Base-by-base conservation (phyloP, 495 filamentous ascomycete genomes). In the Corynascus novoguineensis region DNA sequence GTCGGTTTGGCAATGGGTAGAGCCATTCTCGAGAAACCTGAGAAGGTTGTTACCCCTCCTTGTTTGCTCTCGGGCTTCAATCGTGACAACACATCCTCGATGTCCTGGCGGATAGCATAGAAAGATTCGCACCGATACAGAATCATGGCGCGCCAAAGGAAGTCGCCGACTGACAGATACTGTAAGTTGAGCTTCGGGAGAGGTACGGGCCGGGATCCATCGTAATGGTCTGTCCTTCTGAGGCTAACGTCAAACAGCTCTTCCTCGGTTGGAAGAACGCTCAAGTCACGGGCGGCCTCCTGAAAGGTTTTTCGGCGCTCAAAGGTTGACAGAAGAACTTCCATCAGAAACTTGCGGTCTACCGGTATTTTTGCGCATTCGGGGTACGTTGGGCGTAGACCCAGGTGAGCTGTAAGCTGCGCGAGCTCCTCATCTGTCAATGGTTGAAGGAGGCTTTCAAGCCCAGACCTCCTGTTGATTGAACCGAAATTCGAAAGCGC, bases 141-240 rank as follows among this genome's bases (percentile, higher is more conserved):
- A 24, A 93, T 78, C 62, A 97, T 87, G 14, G 92, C 88, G 35
- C 93, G 81, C 90, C 90, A 97, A 10, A 99, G 79, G 62, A 97
- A 97, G 68, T 99, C 93, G 4, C 93, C 91, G 32, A 96, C 82
- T 8, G 90, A 92, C 25, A 99, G 80, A 68, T 99, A 97, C 63
- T 97, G 93, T 38, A 99, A 78, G 65, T 96, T 97, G 48, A 97
- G 73, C 62, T 97, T 99, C 2, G 93, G 93, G 50, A 99, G 85
- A 6, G 93, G 89, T 46, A 99, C 76, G 10, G 93, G 91, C 25
- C 83, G 82, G 34, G 92, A 90, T 35, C 92, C 93, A 69, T 95
- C 85, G 60, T 97, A 99, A 12, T 80, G 80, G 63, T 96, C 92
- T 56, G 92, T 92, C 45, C 92, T 82, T 57, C 93, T 69, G 29